phyloP scores from a whole-genome alignment of 306 rosid genomes.

The Quercus wislizeni region DNA sequence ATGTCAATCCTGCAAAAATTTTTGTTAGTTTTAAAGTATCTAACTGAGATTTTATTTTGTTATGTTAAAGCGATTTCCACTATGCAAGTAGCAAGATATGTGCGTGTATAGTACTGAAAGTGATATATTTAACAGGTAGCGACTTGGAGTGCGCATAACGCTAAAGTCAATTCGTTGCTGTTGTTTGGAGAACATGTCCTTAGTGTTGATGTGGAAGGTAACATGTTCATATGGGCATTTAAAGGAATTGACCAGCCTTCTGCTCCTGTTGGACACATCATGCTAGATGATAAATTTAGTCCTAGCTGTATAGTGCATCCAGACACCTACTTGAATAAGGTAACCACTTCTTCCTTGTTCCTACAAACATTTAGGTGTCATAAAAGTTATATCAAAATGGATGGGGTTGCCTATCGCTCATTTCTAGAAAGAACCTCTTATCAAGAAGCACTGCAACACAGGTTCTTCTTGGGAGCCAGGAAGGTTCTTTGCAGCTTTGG shows the following conservation, averaged over 20 bases:
- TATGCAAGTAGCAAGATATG: not conserved
- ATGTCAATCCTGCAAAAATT: too few relatives aligned
- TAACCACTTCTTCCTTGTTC: slow-evolving; percentile 23
- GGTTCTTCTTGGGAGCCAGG: slow-evolving; percentile 86
- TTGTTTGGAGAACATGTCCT: slow-evolving; percentile 80
- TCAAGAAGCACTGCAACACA: slow-evolving; percentile 32
- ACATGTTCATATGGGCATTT: slow-evolving; percentile 76
- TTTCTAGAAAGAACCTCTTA: slow-evolving; percentile 5
- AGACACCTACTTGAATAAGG: slow-evolving; percentile 91
- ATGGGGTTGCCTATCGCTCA: not conserved
- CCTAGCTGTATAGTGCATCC: slow-evolving; percentile 87
- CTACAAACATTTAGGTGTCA: not conserved
- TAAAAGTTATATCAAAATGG: slow-evolving; percentile 1
- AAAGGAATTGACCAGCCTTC: slow-evolving; percentile 59
- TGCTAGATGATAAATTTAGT: slow-evolving; percentile 44
- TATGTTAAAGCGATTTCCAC: too few relatives aligned
- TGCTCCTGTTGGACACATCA: slow-evolving; percentile 55
- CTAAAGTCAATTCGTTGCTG: slow-evolving; percentile 63
- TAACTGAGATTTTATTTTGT: too few relatives aligned
- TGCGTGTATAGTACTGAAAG: not conserved
- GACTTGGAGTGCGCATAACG: slow-evolving; percentile 67
- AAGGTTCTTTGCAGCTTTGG: slow-evolving; percentile 93
- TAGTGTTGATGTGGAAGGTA: slow-evolving; percentile 62
- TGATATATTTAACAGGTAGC: slow-evolving; percentile 48
- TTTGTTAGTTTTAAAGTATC: too few relatives aligned